phyloP scores from a whole-genome alignment of 2,329 filamentous ascomycete genomes.

The Aspergillus latus region DNA sequence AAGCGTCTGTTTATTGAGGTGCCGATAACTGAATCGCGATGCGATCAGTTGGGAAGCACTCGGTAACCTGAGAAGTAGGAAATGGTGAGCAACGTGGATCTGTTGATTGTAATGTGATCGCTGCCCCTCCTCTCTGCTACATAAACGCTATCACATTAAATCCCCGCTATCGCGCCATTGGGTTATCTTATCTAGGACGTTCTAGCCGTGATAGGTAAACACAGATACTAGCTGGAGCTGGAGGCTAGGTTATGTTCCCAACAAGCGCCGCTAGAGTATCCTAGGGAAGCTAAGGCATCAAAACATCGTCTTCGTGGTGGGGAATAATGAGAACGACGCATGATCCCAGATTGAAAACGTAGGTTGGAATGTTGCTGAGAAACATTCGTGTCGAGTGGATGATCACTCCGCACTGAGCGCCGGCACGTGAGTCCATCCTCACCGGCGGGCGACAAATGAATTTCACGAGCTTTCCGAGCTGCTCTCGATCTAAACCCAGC shows the following conservation, averaged over 20 bases:
- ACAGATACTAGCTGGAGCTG: neutral
- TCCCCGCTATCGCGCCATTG: neutral
- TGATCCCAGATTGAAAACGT: neutral
- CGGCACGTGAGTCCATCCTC: constrained; percentile 5
- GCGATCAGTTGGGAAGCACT: neutral
- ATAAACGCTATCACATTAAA: neutral
- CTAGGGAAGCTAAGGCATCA: neutral
- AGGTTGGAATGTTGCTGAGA: neutral
- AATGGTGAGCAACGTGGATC: neutral
- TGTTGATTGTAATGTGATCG: neutral
- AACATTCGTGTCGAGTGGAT: neutral
- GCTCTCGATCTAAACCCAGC: constrained; percentile 8
- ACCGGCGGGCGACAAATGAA: neutral
- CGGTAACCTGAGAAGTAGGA: neutral
- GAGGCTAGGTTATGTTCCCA: neutral
- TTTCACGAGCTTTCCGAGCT: neutral
- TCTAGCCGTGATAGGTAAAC: neutral
- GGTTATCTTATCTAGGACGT: neutral
- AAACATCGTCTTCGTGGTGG: neutral
- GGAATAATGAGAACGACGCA: neutral
- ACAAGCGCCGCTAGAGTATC: neutral
- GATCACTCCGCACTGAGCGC: neutral
- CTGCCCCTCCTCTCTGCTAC: neutral
- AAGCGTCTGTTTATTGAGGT: neutral
- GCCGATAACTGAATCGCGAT: neutral